These are phyloP conservation scores for Penicillium paxilli DNA, from an alignment of 495 filamentous ascomycete species.

Conservation along the genomic window DNA sequence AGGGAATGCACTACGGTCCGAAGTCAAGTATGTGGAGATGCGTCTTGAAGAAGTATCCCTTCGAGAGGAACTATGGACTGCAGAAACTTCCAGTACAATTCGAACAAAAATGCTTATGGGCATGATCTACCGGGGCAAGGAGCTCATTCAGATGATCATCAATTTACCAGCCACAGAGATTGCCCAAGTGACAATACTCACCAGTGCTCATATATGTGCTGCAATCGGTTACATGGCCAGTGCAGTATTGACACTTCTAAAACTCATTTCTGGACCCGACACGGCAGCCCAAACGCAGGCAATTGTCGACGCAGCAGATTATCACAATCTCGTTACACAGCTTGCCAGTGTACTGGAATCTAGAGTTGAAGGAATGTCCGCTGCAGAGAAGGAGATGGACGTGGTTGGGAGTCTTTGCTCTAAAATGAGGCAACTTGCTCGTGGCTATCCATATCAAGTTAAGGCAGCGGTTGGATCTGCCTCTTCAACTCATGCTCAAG, in stretches of 20 bases:
- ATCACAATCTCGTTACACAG: conserved; percentile 12
- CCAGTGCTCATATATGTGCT: conserved; percentile 12
- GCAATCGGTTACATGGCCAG: conserved; percentile 14
- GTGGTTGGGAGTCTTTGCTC: conserved; percentile 17
- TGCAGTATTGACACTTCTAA: conserved; percentile 14
- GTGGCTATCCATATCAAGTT: conserved; percentile 20
- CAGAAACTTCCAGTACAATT: conserved; percentile 8
- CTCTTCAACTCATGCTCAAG: neutral
- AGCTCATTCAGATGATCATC: conserved; percentile 10
- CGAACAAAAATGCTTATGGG: conserved; percentile 14
- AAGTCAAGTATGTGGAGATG: conserved; percentile 18
- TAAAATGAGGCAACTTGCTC: conserved; percentile 15
- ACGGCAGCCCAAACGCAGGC: conserved; percentile 11
- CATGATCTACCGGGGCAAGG: conserved; percentile 12
- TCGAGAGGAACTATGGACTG: conserved; percentile 16
- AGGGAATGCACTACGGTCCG: conserved; percentile 15
- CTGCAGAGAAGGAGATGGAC: conserved; percentile 15
- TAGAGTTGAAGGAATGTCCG: conserved; percentile 11
- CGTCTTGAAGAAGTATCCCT: conserved; percentile 15
- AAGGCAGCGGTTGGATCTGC: conserved; percentile 6
- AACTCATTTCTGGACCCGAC: conserved; percentile 2
- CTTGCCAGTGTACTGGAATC: conserved; percentile 12
- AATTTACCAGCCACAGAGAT: conserved; percentile 10
- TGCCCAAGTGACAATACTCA: conserved; percentile 12
- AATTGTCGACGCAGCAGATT: conserved; percentile 16